phyloP scores from a whole-genome alignment of 768 basidiomycete genomes.

The Leccinum pellstonianum region DNA sequence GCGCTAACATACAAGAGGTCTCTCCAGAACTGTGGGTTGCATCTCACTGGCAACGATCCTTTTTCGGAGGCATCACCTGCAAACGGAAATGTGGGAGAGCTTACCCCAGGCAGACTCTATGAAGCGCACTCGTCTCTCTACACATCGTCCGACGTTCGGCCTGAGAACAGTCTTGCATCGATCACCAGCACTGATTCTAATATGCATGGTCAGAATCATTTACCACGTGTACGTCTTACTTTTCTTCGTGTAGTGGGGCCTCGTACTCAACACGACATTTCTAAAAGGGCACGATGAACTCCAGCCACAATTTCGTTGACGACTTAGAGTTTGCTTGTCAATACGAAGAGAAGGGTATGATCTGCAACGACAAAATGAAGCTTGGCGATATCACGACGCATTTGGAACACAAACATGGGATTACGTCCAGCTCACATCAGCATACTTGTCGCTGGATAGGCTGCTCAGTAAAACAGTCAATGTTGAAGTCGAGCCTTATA shows the following conservation, averaged over 20 bases:
- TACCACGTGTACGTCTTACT: no score
- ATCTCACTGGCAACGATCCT: background rate
- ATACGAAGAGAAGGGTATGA: background rate
- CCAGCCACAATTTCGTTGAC: background rate
- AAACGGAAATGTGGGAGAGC: no score
- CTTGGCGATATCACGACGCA: background rate
- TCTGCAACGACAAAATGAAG: slow-evolving; percentile 4
- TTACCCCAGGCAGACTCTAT: background rate
- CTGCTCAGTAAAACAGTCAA: background rate
- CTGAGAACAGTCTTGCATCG: no score
- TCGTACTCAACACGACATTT: background rate
- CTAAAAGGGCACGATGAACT: slow-evolving; percentile 5
- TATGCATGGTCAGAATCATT: no score
- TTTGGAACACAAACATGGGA: background rate
- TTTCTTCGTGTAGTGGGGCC: background rate
- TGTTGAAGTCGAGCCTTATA: slow-evolving; percentile 6
- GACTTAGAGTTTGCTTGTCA: slow-evolving; percentile 1
- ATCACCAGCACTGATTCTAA: no score
- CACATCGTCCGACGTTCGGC: background rate
- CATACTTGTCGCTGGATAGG: background rate
- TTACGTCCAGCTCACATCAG: background rate
- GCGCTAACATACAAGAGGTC: background rate
- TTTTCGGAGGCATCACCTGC: background rate
- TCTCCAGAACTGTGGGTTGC: background rate
- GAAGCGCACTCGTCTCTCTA: background rate